Base-by-base conservation (phyloP, 352 stramenopile genomes). In the Phytophthora meadii region DNA sequence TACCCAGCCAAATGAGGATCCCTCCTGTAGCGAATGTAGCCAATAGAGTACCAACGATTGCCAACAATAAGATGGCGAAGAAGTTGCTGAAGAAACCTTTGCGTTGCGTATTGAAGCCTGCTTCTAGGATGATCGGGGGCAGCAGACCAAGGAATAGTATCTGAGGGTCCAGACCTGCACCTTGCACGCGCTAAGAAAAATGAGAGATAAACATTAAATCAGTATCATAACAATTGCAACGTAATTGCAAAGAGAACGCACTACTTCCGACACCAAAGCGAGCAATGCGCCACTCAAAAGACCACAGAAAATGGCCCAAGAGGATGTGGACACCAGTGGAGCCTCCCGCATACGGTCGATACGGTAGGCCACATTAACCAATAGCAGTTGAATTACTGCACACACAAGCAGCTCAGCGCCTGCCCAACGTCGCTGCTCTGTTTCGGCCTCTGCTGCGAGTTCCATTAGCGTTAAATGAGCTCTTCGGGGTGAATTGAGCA, bases 121-220 rank as follows among this genome's bases (percentile, higher is more conserved):
- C 78, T 53, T 90, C 82, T 0, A 89, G 67, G 51, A 90, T 88
- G 52, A 90, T 90, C 1, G 81, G 82, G 14, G 82, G 82, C 27
- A 90, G 47, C 6, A 90, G 64, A 0, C 76, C 82, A 9, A 89
- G 73, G 59, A 90, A 90, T 27, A 90, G 67, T 19, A 89, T 81
- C 67, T 88, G 68, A 8, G 82, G 82, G 52, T 89, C 79, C 30
- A 91, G 40, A 4, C 80, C 80, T 0, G 79, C 70, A 30, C 74
- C 69, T 42, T 69, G 50, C 10, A 83, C 74, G 25, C 72, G 82
- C 68, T 88, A 42, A 3, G 39, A 15, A 49, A 45, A 15, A 49
- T 4, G 4, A 41, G 2, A 41, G 41, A 53, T 12, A 10, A 22
- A 48, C 9, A 32, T 27, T 48, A 36, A 30, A 42, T 59, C 30